Base-by-base conservation (phyloP, 805 yeast species). In the Kockiozyma suomiensis region DNA sequence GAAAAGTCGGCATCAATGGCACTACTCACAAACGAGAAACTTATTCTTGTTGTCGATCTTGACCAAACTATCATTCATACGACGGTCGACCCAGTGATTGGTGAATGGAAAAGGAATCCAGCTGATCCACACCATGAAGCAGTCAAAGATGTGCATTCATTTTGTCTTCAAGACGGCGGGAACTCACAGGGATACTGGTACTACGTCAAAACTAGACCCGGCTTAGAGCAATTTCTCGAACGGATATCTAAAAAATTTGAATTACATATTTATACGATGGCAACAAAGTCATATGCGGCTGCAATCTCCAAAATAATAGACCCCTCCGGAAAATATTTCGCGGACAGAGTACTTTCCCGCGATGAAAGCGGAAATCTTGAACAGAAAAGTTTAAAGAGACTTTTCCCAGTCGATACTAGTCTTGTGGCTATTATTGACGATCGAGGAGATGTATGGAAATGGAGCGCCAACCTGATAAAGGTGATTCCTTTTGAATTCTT, bases 21-120 rank as follows among this genome's bases (percentile, higher is more conserved):
- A 59, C 78, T 94, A 49, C 74, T 85, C 4, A 72, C 78, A 15
- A 88, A 84, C 54, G 77, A 81, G 60, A 90, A 89, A 72, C 78
- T 94, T 63, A 91, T 94, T 32, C 78, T 94, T 58, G 98, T 94
- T 30, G 99, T 94, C 4, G 99, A 94, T 78, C 79, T 94, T 64
- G 99, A 94, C 76, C 99, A 94, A 73, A 94, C 99, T 0, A 96
- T 94, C 4, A 93, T 94, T 33, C 99, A 94, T 70, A 97, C 97
- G 43, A 93, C 97, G 4, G 97, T 93, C 17, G 99, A 94, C 72
- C 97, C 97, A 0, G 91, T 97, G 0, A 96, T 94, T 32, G 94
- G 94, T 0, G 96, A 90, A 70, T 94, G 99, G 99, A 91, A 88
- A 80, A 80, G 81, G 52, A 97, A 94, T 69, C 86, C 90, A 2